phyloP scores from a whole-genome alignment of 257 asterid genomes.

The Solanum pennellii region DNA sequence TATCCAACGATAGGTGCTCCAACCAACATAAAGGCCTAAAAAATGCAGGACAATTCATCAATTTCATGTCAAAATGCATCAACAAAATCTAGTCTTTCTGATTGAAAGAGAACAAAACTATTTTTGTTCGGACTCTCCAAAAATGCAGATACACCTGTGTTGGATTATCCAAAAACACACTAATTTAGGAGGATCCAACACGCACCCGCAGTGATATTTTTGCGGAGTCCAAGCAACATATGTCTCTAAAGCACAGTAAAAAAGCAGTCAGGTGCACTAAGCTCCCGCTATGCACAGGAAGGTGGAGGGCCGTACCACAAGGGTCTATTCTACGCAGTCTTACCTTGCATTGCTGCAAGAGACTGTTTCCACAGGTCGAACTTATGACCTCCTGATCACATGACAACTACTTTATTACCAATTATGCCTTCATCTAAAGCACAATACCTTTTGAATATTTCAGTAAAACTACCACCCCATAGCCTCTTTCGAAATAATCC shows the following conservation, averaged over 20 bases:
- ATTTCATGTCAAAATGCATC: not conserved
- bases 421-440: not conserved
- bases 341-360: not conserved
- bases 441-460: conserved; percentile 60
- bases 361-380: not conserved
- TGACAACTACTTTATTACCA: not conserved
- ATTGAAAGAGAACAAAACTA: not conserved
- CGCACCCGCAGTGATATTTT: not conserved
- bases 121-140: not conserved
- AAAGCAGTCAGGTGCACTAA: not conserved
- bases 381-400: not conserved
- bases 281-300: not conserved
- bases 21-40: conserved; percentile 1
- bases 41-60: not conserved
- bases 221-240: not conserved
- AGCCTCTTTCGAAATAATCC: conserved; percentile 71
- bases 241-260: not conserved
- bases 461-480: conserved; percentile 83
- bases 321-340: not conserved
- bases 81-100: not conserved
- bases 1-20: not conserved
- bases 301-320: not conserved
- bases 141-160: not conserved
- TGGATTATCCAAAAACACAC: not conserved
- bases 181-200: not conserved